A percentile compares a stretch with the other conserved stretches of the same genome.
These are phyloP conservation scores for Gleditsia sinensis DNA, from an alignment of 306 rosid genomes.

Conservation along the genomic window DNA sequence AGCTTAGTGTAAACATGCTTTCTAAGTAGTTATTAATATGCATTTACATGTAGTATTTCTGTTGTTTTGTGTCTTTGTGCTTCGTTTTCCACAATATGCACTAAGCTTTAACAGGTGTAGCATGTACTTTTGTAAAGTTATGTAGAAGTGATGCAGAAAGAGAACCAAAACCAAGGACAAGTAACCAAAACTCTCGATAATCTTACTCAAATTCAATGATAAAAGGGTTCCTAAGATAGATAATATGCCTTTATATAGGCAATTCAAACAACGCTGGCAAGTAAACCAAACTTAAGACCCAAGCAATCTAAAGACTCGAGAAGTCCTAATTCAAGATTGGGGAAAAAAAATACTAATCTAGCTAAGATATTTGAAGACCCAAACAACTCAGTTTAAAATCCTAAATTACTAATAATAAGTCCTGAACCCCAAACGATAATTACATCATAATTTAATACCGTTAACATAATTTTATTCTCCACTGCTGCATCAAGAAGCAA, in stretches of 20 bases:
- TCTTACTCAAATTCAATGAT: not conserved
- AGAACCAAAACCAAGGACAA: not conserved
- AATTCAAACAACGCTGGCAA: no score
- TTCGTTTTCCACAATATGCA: slow-evolving; percentile 14
- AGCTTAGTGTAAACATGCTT: not conserved
- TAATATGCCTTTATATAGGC: not conserved
- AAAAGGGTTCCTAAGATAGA: not conserved
- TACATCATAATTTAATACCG: not conserved
- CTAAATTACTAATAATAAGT: not conserved
- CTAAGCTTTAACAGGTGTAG: not conserved
- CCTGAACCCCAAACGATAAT: not conserved
- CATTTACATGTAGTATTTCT: not conserved
- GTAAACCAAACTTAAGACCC: no score
- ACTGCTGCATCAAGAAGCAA: not conserved
- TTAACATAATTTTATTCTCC: not conserved
- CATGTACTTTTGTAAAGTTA: slow-evolving; percentile 11
- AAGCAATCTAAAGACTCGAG: not conserved
- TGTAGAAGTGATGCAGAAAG: not conserved
- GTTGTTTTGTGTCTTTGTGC: not conserved
- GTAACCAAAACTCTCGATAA: not conserved
- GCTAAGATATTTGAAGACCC: not conserved
- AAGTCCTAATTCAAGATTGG: not conserved
- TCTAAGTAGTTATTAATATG: not conserved
- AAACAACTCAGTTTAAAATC: not conserved
- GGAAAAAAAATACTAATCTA: not conserved